Conservation (phyloP, 2,329 filamentous ascomycete species). For the Tolypocladium tropicale region DNA sequence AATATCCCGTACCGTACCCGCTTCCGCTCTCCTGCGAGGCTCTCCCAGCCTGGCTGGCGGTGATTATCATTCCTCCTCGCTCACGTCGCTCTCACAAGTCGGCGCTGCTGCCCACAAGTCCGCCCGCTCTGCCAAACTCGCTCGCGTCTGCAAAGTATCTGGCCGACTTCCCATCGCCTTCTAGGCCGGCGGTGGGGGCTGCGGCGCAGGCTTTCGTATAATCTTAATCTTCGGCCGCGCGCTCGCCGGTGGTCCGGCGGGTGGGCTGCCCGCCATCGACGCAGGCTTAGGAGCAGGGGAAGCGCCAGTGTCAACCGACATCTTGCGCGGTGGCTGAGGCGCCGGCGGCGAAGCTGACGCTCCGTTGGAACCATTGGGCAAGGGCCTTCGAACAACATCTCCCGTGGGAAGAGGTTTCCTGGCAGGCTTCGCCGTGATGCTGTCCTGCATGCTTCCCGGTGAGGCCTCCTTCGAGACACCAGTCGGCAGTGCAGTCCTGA, state of each 20-base stretch:
- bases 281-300: conserved; percentile 11
- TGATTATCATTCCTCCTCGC: not conserved
- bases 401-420: conserved; percentile 25
- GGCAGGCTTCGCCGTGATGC: conserved; percentile 21
- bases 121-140: not conserved
- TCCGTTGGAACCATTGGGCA: conserved; percentile 16
- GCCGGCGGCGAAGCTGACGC: conserved; percentile 11
- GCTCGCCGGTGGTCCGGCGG: conserved; percentile 12
- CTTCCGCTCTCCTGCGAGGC: not conserved
- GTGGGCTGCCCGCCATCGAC: conserved; percentile 14
- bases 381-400: conserved; percentile 17
- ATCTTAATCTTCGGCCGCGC: conserved; percentile 26
- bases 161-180: not conserved
- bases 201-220: conserved; percentile 22
- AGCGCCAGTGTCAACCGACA: conserved; percentile 12
- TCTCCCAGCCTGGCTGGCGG: not conserved
- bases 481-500: conserved; percentile 23
- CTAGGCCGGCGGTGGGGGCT: conserved; percentile 14
- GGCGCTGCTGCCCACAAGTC: not conserved
- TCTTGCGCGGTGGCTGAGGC: conserved; percentile 14
- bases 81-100: not conserved
- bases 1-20: not conserved
- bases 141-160: not conserved
- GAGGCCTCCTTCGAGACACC: conserved; percentile 15
- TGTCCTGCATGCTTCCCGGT: conserved; percentile 14